phyloP scores from a whole-genome alignment of 2,329 filamentous ascomycete species.

The Aspergillus sp. region DNA sequence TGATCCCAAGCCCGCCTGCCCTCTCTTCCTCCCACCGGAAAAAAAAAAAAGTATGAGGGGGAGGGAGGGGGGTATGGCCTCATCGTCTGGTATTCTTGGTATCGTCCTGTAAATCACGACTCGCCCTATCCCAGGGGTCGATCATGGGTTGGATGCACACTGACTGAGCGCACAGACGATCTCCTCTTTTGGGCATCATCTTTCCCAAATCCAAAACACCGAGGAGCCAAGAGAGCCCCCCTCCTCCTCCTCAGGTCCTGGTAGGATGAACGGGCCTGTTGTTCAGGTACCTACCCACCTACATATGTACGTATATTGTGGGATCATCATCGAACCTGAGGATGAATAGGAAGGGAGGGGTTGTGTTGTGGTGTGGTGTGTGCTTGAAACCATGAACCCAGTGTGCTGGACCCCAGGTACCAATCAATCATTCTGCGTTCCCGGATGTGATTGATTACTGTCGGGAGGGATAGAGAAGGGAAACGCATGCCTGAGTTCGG shows the following conservation, averaged over 20 bases:
- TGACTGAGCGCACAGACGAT: constrained; percentile 22
- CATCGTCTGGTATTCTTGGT: constrained; percentile 15
- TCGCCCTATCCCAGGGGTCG: constrained; percentile 16
- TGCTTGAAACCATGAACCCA: background rate
- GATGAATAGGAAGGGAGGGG: background rate
- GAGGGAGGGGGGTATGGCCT: constrained; percentile 5
- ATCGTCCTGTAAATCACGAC: constrained; percentile 17
- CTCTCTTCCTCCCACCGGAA: background rate
- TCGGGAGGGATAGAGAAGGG: background rate
- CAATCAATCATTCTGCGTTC: background rate
- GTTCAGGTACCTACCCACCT: constrained; percentile 19
- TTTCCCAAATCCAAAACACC: background rate
- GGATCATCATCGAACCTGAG: background rate
- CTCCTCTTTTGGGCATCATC: constrained; percentile 19
- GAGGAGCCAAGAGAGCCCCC: constrained; percentile 3
- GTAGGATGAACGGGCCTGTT: constrained; percentile 2
- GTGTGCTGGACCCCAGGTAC: background rate
- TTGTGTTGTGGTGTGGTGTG: background rate
- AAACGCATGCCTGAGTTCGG: background rate
- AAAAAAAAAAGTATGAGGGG: background rate
- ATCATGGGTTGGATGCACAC: constrained; percentile 25
- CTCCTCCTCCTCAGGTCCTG: background rate
- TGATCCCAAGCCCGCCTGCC: constrained; percentile 18
- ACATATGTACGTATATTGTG: background rate
- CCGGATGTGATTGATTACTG: background rate